phyloP scores from a whole-genome alignment of 495 filamentous ascomycete genomes.

The Xanthoparmelia taractica region DNA sequence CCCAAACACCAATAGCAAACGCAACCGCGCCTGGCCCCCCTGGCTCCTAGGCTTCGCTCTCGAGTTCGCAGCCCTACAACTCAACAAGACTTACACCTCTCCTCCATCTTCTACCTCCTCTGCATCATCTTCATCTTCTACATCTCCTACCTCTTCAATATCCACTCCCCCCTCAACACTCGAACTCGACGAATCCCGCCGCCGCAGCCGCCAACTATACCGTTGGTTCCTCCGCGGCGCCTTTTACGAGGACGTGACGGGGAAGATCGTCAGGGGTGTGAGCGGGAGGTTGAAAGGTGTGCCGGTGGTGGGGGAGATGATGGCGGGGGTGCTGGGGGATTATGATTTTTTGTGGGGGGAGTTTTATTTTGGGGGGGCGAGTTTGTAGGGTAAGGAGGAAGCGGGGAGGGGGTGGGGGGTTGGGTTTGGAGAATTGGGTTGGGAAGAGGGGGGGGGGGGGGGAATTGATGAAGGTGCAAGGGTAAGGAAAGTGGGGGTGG shows the following conservation, averaged over 20 bases:
- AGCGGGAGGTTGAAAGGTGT: slow-evolving; percentile 63
- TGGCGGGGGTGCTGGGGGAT: slow-evolving; percentile 80
- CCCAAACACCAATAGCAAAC: too few relatives aligned
- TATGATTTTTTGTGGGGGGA: slow-evolving; percentile 98
- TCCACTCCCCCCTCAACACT: too few relatives aligned
- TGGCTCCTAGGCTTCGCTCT: slow-evolving; percentile 84
- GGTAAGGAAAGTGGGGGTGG: too few relatives aligned
- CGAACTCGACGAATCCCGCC: too few relatives aligned
- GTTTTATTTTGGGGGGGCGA: slow-evolving; percentile 81
- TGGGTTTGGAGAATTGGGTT: too few relatives aligned
- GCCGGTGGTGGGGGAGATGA: slow-evolving; percentile 68
- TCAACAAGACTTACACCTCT: too few relatives aligned
- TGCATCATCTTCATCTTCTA: too few relatives aligned
- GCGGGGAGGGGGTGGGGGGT: not conserved
- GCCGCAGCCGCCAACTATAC: too few relatives aligned
- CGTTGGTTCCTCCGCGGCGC: too few relatives aligned
- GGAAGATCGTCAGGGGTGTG: slow-evolving; percentile 57
- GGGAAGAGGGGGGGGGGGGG: too few relatives aligned
- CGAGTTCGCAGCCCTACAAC: slow-evolving; percentile 80
- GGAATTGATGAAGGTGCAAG: not conserved
- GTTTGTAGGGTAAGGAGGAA: slow-evolving; percentile 35
- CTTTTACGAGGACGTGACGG: slow-evolving; percentile 91
- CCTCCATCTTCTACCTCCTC: too few relatives aligned
- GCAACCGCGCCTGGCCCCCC: slow-evolving; percentile 73
- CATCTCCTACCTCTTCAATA: too few relatives aligned